Percentiles rank a stretch among this genome's conserved stretches.
phyloP scores from a whole-genome alignment of 345 rosid genomes.

The Rubroshorea leprosula region DNA sequence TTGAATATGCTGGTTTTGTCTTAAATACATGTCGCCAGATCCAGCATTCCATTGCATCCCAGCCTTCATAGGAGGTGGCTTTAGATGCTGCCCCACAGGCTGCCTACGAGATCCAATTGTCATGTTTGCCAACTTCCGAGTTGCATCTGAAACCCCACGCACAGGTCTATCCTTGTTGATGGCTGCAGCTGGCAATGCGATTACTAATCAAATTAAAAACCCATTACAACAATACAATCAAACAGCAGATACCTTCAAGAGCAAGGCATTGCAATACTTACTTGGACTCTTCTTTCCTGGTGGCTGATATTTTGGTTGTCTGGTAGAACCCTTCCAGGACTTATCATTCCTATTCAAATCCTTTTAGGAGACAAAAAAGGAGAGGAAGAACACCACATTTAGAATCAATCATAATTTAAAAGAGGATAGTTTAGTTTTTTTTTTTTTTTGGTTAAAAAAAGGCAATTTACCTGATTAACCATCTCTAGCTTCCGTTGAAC shows the following conservation, averaged over 20 bases:
- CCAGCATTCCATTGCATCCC: constrained; percentile 54
- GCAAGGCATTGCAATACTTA: constrained; percentile 32
- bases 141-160: constrained; percentile 39
- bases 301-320: constrained; percentile 55
- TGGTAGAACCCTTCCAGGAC: constrained; percentile 31
- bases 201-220: neutral
- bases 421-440: too few relatives aligned
- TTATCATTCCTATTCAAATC: constrained; percentile 44
- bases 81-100: constrained; percentile 20
- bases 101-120: constrained; percentile 34
- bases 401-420: neutral
- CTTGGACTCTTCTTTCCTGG: constrained; percentile 74
- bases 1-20: constrained; percentile 43
- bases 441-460: too few relatives aligned
- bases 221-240: neutral
- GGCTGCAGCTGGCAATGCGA: constrained; percentile 21
- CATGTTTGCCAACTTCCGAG: constrained; percentile 49
- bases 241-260: neutral
- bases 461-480: constrained; percentile 46
- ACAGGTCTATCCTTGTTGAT: constrained; percentile 34
- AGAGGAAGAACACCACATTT: neutral
- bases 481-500: constrained; percentile 56
- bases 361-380: constrained; percentile 22
- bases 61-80: constrained; percentile 57
- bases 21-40: constrained; percentile 40